These are phyloP conservation scores for Bondarzewia mesenterica DNA, from an alignment of 1,284 basidiomycete species.

Conservation along the genomic window DNA sequence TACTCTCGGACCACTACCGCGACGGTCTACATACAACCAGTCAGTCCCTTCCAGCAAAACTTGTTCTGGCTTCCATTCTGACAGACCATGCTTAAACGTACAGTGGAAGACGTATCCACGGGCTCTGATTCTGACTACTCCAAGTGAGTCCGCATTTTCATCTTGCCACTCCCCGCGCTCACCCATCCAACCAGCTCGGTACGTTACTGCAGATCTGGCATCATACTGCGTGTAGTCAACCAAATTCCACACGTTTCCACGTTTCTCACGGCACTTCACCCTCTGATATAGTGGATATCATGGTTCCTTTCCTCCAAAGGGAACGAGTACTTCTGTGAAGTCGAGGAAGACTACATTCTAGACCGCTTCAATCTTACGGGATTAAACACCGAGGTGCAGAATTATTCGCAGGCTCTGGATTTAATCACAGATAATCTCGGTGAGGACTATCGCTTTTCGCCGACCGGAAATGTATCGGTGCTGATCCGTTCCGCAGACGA, in stretches of 20 bases:
- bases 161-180: background rate
- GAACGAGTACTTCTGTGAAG: conserved; percentile 98
- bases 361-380: conserved; percentile 98
- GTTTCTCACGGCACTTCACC: no score
- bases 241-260: no score
- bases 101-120: conserved; percentile 81
- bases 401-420: conserved; percentile 91
- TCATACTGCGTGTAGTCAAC: no score
- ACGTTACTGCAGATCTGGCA: conserved; percentile 11
- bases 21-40: no score
- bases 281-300: conserved; percentile 96
- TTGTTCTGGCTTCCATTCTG: background rate
- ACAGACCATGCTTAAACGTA: conserved; percentile 17
- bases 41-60: background rate
- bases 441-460: conserved; percentile 29
- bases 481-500: conserved; percentile 41
- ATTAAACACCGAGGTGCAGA: conserved; percentile 92
- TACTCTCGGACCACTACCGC: no score
- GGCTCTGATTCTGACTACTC: conserved; percentile 87
- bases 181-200: no score
- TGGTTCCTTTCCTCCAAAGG: conserved; percentile 98
- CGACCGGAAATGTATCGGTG: background rate
- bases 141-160: conserved; percentile 42
- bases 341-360: conserved; percentile 98
- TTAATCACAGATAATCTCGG: conserved; percentile 92